Evolutionary conservation across 2,329 filamentous ascomycete species (phyloP).

Genomic region (Microdochium trichocladiopsis): DNA sequence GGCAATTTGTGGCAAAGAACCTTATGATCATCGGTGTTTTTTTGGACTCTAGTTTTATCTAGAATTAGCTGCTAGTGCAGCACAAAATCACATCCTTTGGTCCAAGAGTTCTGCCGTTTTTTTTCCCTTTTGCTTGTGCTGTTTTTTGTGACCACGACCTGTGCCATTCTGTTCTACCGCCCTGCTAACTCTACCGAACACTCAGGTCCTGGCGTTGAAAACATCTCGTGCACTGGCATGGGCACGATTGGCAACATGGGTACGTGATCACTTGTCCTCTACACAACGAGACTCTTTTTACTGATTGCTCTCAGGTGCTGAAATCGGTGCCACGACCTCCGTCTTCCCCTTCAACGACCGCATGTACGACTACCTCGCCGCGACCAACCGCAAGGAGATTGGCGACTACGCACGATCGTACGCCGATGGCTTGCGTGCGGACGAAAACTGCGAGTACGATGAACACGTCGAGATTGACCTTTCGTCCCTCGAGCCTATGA

Average conservation of each 20-base stretch:
- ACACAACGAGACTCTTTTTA: conserved; percentile 1
- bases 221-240: conserved; percentile 78
- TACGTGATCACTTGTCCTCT: conserved; percentile 22
- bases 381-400: conserved; percentile 85
- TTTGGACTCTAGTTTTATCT: no score
- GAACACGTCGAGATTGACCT: conserved; percentile 95
- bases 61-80: no score
- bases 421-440: conserved; percentile 76
- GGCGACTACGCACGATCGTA: conserved; percentile 85
- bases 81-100: no score
- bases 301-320: conserved; percentile 36
- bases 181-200: no score
- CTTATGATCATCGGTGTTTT: no score
- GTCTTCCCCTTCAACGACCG: conserved; percentile 97
- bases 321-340: conserved; percentile 82
- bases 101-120: no score
- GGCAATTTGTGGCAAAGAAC: no score
- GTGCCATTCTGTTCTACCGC: no score
- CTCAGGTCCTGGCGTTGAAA: conserved; percentile 63
- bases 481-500: conserved; percentile 88
- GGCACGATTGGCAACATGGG: conserved; percentile 70
- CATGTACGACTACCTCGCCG: conserved; percentile 92
- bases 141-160: no score
- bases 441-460: conserved; percentile 91
- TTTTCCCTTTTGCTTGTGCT: no score